Evolutionary conservation across 371 early-diverging fungal genomes (phyloP), one percentile per base, ranked within the genome.

Genomic region (Apophysomyces variabilis): DNA sequence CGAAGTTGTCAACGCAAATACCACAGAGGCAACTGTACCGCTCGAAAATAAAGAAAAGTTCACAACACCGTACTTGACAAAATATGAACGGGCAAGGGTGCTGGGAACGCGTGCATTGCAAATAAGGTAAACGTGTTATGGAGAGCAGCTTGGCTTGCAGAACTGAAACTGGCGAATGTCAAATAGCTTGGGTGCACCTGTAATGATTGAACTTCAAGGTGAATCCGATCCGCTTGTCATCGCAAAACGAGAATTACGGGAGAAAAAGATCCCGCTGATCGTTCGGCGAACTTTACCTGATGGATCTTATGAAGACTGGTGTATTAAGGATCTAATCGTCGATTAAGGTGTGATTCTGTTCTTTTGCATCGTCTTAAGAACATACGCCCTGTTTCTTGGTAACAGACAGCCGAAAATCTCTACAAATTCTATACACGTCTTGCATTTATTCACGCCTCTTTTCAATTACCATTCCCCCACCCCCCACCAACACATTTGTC

Each of bases 31-130:
- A 13, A 5, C 46, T 0, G 13, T 18, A 45, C 46, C 46, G 16
- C 46, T 13, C 46, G 46, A 45, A 45, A 45, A 45, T 18, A 45
- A 45, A 45, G 46, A 45, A 13, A 45, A 45, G 46, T 13, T 45
- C 66, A 99, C 99, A 4, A 96, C 97, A 18, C 96, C 98, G n/a
- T 96, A 95, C 78, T 93, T 99, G 95, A 99, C 99, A 54, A 99
- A 98, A 78, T 99, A 98, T 83, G 99, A 99, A 82, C 91, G 93
- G 64, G 98, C 99, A 39, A 87, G 97, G 65, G 88, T 99, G 50
- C 84, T 99, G 50, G 99, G 99, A 16, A 92, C 96, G 14, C 82
- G 93, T 14, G 93, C 93, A 5, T 80, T 93, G 62, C 92, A 92
- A 67, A 85, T 92, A 50, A 89, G 88, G 87, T 88, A 79, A 26